Conservation (phyloP, 306 rosid species). For the Dryas drummondii region DNA sequence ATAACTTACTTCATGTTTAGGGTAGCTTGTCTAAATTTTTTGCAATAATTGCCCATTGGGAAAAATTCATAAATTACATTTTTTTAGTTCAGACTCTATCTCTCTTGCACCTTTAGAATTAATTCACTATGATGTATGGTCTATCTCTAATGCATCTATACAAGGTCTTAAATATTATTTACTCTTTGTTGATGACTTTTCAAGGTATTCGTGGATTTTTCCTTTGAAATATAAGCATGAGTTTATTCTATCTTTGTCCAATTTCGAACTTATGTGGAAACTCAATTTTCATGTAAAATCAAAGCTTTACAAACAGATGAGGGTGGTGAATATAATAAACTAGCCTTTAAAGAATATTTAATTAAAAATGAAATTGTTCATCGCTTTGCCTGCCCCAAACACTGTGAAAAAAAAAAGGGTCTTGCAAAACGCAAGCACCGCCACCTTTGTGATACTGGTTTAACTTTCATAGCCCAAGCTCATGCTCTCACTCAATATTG, state of each 20-base stretch:
- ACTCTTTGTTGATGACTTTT: neutral
- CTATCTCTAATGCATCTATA: no score
- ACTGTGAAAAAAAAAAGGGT: neutral
- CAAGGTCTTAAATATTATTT: neutral
- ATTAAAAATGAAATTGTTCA: neutral
- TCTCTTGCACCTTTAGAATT: no score
- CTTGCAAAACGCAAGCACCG: neutral
- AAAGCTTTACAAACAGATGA: neutral
- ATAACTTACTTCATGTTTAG: no score
- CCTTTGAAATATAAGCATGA: neutral
- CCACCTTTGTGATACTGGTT: neutral
- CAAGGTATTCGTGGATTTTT: neutral
- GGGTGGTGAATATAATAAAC: neutral
- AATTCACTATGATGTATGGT: no score
- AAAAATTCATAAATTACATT: no score
- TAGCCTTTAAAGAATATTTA: neutral
- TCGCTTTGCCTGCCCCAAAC: neutral
- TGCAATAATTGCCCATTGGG: no score
- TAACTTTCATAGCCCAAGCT: neutral
- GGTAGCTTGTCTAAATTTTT: no score
- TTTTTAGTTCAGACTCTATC: no score
- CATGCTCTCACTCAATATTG: neutral
- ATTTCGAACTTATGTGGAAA: neutral
- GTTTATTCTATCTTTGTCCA: neutral
- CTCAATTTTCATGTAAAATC: neutral